A percentile compares a stretch with the other conserved stretches of the same genome.
phyloP scores from a whole-genome alignment of 1,284 basidiomycete genomes.

The Butyriboletus regius region DNA sequence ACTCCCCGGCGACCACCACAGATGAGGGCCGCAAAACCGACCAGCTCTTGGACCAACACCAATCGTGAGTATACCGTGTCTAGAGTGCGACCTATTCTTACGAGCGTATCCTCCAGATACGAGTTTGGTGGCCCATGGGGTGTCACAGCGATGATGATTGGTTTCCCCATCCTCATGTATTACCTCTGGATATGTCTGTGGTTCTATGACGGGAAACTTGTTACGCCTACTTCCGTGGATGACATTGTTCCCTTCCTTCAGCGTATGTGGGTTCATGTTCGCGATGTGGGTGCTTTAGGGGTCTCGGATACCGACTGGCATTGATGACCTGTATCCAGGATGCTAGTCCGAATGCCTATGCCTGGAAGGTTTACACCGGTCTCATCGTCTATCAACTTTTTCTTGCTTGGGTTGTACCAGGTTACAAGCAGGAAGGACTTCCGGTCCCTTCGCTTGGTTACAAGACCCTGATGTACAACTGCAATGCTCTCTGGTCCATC shows the following conservation, averaged over 20 bases:
- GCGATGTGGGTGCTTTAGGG: constrained; percentile 48
- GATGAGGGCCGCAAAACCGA: constrained; percentile 37
- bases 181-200: constrained; percentile 97
- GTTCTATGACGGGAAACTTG: constrained; percentile 87
- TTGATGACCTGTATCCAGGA: constrained; percentile 47
- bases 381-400: constrained; percentile 85
- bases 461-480: constrained; percentile 91
- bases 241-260: constrained; percentile 75
- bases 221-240: constrained; percentile 64
- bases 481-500: constrained; percentile 85
- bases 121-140: constrained; percentile 95
- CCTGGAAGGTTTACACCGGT: constrained; percentile 83
- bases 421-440: constrained; percentile 87
- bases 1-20: constrained; percentile 15
- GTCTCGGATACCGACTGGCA: neutral
- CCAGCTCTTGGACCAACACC: constrained; percentile 68
- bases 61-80: constrained; percentile 42
- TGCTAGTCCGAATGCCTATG: constrained; percentile 82
- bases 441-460: constrained; percentile 87
- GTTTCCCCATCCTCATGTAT: constrained; percentile 91
- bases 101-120: constrained; percentile 48
- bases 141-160: constrained; percentile 86
- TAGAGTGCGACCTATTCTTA: constrained; percentile 5
- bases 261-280: constrained; percentile 78
- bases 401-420: constrained; percentile 86